These are phyloP conservation scores for Wickerhamiella azymoides DNA, from an alignment of 805 yeast genomes.

Conservation along the genomic window DNA sequence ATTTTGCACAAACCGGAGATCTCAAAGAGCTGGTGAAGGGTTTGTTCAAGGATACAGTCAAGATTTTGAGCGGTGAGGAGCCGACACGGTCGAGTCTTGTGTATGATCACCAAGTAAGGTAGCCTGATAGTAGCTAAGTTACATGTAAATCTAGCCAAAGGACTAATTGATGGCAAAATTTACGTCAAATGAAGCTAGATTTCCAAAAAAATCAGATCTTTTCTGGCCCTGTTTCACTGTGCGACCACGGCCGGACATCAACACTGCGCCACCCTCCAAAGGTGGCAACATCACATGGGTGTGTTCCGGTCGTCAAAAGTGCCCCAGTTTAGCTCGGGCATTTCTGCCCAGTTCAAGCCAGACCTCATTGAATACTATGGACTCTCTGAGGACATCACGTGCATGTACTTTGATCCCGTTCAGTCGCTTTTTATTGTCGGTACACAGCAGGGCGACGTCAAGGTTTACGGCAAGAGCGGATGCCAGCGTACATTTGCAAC, in stretches of 20 bases:
- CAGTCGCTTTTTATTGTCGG: constrained; percentile 77
- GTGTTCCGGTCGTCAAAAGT: not conserved
- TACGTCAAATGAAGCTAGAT: too few relatives aligned
- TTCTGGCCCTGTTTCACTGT: not conserved
- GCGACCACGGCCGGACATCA: not conserved
- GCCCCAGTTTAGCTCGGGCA: constrained; percentile 17
- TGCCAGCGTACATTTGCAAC: constrained; percentile 56
- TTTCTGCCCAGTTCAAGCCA: constrained; percentile 19
- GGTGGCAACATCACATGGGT: not conserved
- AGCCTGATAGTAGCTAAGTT: too few relatives aligned
- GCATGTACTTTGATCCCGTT: constrained; percentile 72
- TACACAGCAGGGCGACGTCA: constrained; percentile 54
- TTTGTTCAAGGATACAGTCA: constrained; percentile 46
- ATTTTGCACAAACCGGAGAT: constrained; percentile 90
- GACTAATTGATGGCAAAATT: too few relatives aligned
- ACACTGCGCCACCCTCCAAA: too few relatives aligned
- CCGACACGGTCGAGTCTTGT: not conserved
- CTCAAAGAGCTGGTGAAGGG: constrained; percentile 52
- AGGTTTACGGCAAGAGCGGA: constrained; percentile 71
- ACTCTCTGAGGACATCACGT: constrained; percentile 46
- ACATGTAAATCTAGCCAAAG: too few relatives aligned
- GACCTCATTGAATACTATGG: constrained; percentile 36
- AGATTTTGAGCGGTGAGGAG: constrained; percentile 10
- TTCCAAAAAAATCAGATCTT: too few relatives aligned
- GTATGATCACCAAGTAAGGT: not conserved